phyloP scores from a whole-genome alignment of 73 alveolate species.

The Symbiodinium pilosum region DNA sequence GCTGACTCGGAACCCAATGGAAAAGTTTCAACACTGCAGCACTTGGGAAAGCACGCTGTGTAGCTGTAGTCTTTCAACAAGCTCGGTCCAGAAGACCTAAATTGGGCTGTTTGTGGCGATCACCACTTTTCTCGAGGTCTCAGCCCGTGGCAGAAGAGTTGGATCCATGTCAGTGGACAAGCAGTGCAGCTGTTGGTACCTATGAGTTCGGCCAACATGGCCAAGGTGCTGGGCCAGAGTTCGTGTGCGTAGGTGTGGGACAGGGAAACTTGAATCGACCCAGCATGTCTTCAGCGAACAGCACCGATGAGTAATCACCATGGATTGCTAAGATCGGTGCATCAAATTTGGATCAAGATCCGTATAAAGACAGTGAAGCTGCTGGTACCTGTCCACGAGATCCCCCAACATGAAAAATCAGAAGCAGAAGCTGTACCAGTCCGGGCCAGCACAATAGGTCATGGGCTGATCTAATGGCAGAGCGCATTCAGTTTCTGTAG shows the following conservation, averaged over 20 bases:
- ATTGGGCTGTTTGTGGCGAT: neutral
- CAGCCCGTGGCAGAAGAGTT: neutral
- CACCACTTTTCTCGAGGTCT: neutral
- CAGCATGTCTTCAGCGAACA: no score
- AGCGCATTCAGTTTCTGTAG: no score
- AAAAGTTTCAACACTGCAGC: no score
- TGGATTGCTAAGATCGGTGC: neutral
- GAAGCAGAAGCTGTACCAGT: no score
- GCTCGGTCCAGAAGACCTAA: conserved; percentile 56
- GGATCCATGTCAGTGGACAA: conserved; percentile 71
- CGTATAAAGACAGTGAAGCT: conserved; percentile 64
- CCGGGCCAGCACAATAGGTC: no score
- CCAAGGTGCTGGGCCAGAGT: neutral
- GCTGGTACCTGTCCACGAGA: conserved; percentile 48
- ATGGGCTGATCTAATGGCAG: no score
- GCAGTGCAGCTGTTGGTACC: conserved; percentile 84
- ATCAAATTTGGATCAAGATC: conserved; percentile 56
- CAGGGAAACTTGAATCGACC: neutral
- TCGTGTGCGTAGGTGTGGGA: neutral
- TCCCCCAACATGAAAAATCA: no score
- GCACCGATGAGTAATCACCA: neutral
- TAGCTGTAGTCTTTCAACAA: conserved; percentile 72
- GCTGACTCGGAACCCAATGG: no score
- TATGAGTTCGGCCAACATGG: neutral
- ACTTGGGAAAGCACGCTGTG: neutral